phyloP scores from a whole-genome alignment of 768 basidiomycete species.

The Leccinum olivaceopallidum region DNA sequence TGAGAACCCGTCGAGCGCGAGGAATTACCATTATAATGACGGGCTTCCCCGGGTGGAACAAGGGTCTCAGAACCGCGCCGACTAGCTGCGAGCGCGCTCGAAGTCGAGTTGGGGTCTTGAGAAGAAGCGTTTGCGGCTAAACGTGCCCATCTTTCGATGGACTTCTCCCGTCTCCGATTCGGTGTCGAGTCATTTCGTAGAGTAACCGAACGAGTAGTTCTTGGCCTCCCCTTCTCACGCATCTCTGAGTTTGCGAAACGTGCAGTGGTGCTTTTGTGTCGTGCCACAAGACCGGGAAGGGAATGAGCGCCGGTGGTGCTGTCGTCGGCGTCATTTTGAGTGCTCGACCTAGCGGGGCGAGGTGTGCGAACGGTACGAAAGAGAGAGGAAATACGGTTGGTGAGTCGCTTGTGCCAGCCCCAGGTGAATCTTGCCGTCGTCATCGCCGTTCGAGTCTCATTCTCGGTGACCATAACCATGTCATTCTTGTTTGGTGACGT shows the following conservation, averaged over 20 bases:
- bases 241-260: constrained; percentile 16
- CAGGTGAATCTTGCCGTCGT: constrained; percentile 62
- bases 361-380: constrained; percentile 43
- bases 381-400: constrained; percentile 48
- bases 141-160: constrained; percentile 36
- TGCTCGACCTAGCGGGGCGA: constrained; percentile 17
- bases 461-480: constrained; percentile 64
- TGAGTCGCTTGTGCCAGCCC: constrained; percentile 49
- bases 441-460: constrained; percentile 77
- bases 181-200: constrained; percentile 24
- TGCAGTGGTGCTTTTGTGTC: constrained; percentile 27
- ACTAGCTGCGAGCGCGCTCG: constrained; percentile 7
- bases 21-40: constrained; percentile 8
- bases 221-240: constrained; percentile 32
- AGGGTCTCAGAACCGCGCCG: constrained; percentile 37
- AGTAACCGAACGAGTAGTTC: constrained; percentile 18
- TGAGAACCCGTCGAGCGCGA: constrained; percentile 26
- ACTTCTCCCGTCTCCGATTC: constrained; percentile 30
- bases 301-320: constrained; percentile 34
- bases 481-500: constrained; percentile 52
- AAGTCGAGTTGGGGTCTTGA: constrained; percentile 17
- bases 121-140: constrained; percentile 24
- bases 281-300: constrained; percentile 27
- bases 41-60: constrained; percentile 19
- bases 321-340: constrained; percentile 21